These are phyloP conservation scores for Verticillium nubilum DNA, from an alignment of 2,329 filamentous ascomycete species.

Conservation along the genomic window DNA sequence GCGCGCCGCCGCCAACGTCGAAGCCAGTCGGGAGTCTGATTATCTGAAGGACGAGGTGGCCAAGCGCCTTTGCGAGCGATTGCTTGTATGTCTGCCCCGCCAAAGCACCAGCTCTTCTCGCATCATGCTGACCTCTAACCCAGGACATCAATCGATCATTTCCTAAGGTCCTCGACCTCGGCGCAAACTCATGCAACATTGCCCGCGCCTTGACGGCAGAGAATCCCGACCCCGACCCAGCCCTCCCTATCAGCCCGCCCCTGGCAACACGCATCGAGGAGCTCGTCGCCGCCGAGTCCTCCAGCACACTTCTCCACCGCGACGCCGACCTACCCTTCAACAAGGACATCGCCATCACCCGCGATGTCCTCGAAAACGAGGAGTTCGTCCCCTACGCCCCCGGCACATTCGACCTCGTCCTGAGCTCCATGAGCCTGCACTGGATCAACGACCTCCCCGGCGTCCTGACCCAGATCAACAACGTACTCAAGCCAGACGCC, in stretches of 20 bases:
- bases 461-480: constrained; percentile 78
- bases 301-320: constrained; percentile 69
- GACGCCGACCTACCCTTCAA: constrained; percentile 75
- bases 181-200: constrained; percentile 93
- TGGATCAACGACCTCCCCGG: constrained; percentile 97
- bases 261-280: constrained; percentile 66
- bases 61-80: constrained; percentile 72
- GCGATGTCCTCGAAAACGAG: constrained; percentile 68
- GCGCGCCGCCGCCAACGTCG: constrained; percentile 65
- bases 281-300: constrained; percentile 78
- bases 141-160: constrained; percentile 92
- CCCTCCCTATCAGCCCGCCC: constrained; percentile 55
- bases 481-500: constrained; percentile 79
- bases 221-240: constrained; percentile 57
- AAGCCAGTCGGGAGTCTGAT: constrained; percentile 74
- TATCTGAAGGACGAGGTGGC: constrained; percentile 94
- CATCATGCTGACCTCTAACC: neutral
- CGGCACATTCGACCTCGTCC: constrained; percentile 78
- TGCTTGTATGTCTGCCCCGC: constrained; percentile 53
- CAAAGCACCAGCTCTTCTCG: neutral
- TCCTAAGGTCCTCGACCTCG: constrained; percentile 79
- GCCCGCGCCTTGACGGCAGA: constrained; percentile 71
- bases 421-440: constrained; percentile 86
- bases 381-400: constrained; percentile 75
- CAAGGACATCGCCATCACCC: constrained; percentile 62